Conservation (phyloP, 1,139 yeast species). For the Saccharomycopsis crataegensis region DNA sequence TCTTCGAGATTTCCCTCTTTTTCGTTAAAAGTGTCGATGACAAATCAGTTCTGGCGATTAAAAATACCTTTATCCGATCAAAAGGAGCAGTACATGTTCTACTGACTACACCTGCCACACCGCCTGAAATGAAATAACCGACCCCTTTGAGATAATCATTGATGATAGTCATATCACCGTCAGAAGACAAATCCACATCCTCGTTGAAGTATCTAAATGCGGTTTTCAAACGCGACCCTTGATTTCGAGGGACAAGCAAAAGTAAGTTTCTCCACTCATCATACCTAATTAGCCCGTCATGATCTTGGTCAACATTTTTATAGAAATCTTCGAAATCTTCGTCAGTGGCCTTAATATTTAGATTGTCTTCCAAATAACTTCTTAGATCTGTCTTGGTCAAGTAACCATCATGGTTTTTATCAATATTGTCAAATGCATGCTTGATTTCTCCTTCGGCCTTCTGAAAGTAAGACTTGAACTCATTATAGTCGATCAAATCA, state of each 20-base stretch:
- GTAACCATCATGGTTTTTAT: conserved; percentile 69
- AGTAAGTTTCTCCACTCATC: conserved; percentile 84
- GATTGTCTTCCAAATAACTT: conserved; percentile 43
- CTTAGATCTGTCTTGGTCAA: conserved; percentile 61
- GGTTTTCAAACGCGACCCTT: conserved; percentile 65
- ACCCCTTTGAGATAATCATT: conserved; percentile 75
- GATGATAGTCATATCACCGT: conserved; percentile 84
- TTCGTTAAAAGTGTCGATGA: conserved; percentile 61
- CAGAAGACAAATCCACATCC: conserved; percentile 75
- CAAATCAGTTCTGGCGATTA: conserved; percentile 85
- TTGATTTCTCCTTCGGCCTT: conserved; percentile 65
- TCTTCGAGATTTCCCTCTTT: conserved; percentile 40
- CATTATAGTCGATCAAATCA: conserved; percentile 48
- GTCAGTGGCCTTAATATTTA: conserved; percentile 38
- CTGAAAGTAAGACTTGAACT: conserved; percentile 52
- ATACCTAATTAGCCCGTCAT: conserved; percentile 67
- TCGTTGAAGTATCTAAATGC: conserved; percentile 79
- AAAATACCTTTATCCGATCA: conserved; percentile 85
- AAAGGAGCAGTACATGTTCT: conserved; percentile 97
- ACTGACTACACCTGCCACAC: conserved; percentile 92
- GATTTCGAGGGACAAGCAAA: conserved; percentile 69
- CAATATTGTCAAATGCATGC: conserved; percentile 62
- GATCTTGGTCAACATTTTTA: conserved; percentile 48
- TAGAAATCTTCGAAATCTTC: conserved; percentile 54
- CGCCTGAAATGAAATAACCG: conserved; percentile 92